Evolutionary conservation across 768 basidiomycete species (phyloP).

Genomic region (Galerina marginata): DNA sequence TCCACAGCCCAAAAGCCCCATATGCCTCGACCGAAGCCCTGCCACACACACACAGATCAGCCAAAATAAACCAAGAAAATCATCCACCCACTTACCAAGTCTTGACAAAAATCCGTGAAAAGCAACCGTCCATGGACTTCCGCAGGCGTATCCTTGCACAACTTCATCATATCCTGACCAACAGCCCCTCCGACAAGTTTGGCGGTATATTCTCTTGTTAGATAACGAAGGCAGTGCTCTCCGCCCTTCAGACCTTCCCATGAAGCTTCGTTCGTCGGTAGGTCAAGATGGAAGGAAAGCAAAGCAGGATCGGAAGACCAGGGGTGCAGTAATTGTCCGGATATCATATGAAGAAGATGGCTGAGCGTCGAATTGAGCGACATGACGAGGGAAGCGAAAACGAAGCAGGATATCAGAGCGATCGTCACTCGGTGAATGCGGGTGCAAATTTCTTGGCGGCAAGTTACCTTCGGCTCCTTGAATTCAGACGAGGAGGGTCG

Average conservation of each 20-base stretch:
- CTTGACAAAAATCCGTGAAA: constrained; percentile 32
- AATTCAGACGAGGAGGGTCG: too few relatives aligned
- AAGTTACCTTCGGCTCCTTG: too few relatives aligned
- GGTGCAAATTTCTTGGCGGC: too few relatives aligned
- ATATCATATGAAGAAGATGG: not conserved
- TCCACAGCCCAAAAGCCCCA: constrained; percentile 35
- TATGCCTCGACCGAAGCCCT: constrained; percentile 34
- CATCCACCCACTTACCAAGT: constrained; percentile 25
- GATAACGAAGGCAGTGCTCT: constrained; percentile 32
- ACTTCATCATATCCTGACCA: constrained; percentile 23
- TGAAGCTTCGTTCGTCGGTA: not conserved
- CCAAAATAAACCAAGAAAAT: not conserved
- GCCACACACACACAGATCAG: not conserved
- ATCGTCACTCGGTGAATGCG: too few relatives aligned
- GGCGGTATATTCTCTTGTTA: constrained; percentile 36
- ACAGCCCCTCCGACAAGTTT: constrained; percentile 13
- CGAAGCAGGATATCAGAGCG: too few relatives aligned
- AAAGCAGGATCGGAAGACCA: not conserved
- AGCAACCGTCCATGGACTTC: constrained; percentile 28
- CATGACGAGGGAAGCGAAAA: too few relatives aligned
- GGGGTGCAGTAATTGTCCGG: not conserved
- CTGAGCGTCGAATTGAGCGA: not conserved
- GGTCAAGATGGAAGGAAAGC: not conserved
- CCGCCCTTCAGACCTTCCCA: constrained; percentile 18
- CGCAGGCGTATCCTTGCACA: constrained; percentile 30